Conservation (phyloP, 2,329 filamentous ascomycete genomes). For the Talaromyces sp. region DNA sequence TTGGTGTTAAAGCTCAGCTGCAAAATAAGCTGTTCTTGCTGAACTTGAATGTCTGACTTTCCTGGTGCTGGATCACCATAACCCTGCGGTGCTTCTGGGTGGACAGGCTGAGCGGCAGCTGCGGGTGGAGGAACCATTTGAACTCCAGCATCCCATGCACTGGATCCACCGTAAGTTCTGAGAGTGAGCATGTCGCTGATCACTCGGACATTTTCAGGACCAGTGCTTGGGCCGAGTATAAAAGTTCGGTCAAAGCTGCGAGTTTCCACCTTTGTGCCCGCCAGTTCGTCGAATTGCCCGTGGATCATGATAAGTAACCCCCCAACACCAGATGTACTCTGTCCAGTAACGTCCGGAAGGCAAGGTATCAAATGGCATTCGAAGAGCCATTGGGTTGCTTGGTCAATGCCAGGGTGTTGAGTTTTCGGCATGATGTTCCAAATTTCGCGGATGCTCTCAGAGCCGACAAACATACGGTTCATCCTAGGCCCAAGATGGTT, state of each 20-base stretch:
- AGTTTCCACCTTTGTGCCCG: slow-evolving; percentile 53
- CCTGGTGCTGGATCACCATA: slow-evolving; percentile 39
- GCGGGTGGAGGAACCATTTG: slow-evolving; percentile 33
- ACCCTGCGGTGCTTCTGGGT: slow-evolving; percentile 29
- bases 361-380: slow-evolving; percentile 73
- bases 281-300: slow-evolving; percentile 75
- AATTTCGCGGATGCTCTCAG: slow-evolving; percentile 59
- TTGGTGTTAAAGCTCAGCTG: slow-evolving; percentile 73
- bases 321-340: slow-evolving; percentile 63
- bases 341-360: slow-evolving; percentile 63
- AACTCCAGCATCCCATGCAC: slow-evolving; percentile 44
- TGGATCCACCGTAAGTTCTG: slow-evolving; percentile 59
- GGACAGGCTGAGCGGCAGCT: slow-evolving; percentile 16
- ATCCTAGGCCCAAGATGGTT: slow-evolving; percentile 57
- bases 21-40: slow-evolving; percentile 64
- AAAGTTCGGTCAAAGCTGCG: slow-evolving; percentile 81
- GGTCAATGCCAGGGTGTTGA: slow-evolving; percentile 64
- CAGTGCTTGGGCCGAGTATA: slow-evolving; percentile 69
- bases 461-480: slow-evolving; percentile 63
- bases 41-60: slow-evolving; percentile 48
- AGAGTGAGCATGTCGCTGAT: slow-evolving; percentile 75
- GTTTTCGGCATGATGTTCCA: slow-evolving; percentile 71
- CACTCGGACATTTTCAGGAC: slow-evolving; percentile 64
- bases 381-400: slow-evolving; percentile 71
- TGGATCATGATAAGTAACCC: slow-evolving; percentile 76